These are phyloP conservation scores for Globisporangium sylvaticum DNA, from an alignment of 352 stramenopile genomes.

Conservation along the genomic window DNA sequence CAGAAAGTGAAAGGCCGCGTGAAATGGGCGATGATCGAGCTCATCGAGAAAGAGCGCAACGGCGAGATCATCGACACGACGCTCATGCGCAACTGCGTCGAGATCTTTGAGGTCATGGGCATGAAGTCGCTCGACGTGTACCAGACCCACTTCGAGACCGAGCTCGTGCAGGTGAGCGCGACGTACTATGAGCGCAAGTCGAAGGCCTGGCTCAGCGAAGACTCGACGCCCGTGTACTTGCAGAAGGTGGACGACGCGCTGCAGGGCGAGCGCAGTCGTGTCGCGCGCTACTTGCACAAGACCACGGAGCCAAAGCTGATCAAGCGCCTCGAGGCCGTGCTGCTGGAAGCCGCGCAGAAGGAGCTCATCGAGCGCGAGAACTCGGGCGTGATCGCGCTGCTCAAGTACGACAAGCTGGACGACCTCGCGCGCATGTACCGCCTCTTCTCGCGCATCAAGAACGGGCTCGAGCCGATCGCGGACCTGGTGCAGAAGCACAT, in stretches of 20 bases:
- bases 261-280: conserved; percentile 79
- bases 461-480: conserved; percentile 96
- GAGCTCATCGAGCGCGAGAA: conserved; percentile 98
- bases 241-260: conserved; percentile 91
- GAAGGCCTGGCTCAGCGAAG: conserved; percentile 95
- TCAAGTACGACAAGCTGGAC: conserved; percentile 97
- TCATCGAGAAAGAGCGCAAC: conserved; percentile 98
- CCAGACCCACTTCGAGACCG: conserved; percentile 92
- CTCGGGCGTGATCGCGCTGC: conserved; percentile 91
- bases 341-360: conserved; percentile 94
- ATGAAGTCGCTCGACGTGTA: conserved; percentile 97
- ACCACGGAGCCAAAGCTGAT: conserved; percentile 95
- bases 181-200: conserved; percentile 96
- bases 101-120: conserved; percentile 98
- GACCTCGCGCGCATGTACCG: conserved; percentile 98
- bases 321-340: conserved; percentile 90
- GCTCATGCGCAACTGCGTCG: conserved; percentile 95
- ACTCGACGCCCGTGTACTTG: conserved; percentile 98
- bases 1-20: conserved; percentile 81
- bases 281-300: conserved; percentile 96
- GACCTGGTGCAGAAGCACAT: conserved; percentile 96
- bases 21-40: conserved; percentile 90
- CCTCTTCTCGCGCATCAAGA: conserved; percentile 95
- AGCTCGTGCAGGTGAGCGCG: conserved; percentile 91
- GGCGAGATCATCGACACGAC: conserved; percentile 96